These are phyloP conservation scores for Caloboletus firmus DNA, from an alignment of 1,284 basidiomycete species.

Conservation along the genomic window DNA sequence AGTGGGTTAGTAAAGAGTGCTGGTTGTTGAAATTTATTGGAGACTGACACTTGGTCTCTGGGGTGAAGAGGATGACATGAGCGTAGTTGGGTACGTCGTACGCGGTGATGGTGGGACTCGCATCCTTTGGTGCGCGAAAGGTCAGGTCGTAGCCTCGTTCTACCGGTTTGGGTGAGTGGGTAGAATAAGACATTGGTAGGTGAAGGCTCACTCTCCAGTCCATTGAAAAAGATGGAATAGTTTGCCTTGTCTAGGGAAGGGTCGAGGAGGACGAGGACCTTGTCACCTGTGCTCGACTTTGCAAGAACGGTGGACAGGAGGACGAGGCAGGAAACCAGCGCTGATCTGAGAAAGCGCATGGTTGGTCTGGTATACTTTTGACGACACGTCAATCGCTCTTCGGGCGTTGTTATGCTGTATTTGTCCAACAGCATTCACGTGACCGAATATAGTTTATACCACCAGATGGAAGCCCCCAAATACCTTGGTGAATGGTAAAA, in stretches of 20 bases:
- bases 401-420: constrained; percentile 18
- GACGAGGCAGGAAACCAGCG: constrained; percentile 33
- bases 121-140: constrained; percentile 77
- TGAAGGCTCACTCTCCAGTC: constrained; percentile 61
- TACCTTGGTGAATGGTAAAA: too few species aligned
- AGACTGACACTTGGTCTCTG: constrained; percentile 74
- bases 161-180: background rate
- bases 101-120: constrained; percentile 61
- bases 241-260: constrained; percentile 60
- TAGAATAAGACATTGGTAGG: background rate
- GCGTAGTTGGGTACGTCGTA: constrained; percentile 76
- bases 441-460: too few species aligned
- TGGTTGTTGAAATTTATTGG: background rate
- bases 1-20: constrained; percentile 6
- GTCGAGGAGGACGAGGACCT: constrained; percentile 83
- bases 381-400: constrained; percentile 17
- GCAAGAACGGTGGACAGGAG: constrained; percentile 46
- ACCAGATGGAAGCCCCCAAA: too few species aligned
- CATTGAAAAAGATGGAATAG: constrained; percentile 81
- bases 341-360: constrained; percentile 24
- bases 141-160: constrained; percentile 58
- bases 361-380: background rate
- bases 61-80: constrained; percentile 83
- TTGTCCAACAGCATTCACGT: constrained; percentile 24
- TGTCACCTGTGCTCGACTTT: constrained; percentile 80